Evolutionary conservation across 2,329 filamentous ascomycete genomes (phyloP).

Genomic region (Cercospora zeina): DNA sequence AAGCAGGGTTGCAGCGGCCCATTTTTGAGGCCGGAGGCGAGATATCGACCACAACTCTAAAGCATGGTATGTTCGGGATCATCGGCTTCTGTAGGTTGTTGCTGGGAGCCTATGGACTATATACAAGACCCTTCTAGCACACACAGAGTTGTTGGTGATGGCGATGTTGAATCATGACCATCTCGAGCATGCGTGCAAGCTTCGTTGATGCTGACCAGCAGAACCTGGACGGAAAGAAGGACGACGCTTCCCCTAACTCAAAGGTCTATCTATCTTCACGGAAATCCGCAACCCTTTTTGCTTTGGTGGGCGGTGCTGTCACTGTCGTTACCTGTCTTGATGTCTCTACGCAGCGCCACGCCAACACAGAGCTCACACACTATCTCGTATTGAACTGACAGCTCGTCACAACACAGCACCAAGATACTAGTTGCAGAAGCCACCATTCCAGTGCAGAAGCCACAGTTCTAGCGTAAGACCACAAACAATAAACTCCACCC

Average conservation of each 20-base stretch:
- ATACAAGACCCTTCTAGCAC: background rate
- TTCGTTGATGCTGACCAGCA: background rate
- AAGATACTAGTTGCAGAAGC: background rate
- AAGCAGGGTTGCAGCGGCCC: background rate
- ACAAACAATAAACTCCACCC: background rate
- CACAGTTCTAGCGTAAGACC: too few species aligned
- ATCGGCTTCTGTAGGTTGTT: background rate
- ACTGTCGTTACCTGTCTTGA: background rate
- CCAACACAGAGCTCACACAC: constrained; percentile 1
- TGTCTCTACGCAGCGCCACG: background rate
- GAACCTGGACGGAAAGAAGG: background rate
- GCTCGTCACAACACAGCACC: background rate
- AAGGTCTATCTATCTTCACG: background rate
- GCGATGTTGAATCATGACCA: background rate
- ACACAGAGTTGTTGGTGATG: background rate
- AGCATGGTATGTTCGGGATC: background rate
- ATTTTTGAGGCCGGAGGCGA: background rate
- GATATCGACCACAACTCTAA: background rate
- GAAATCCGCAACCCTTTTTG: too few species aligned
- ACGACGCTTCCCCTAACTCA: background rate
- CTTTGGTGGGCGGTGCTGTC: background rate
- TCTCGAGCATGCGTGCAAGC: background rate
- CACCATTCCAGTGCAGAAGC: background rate
- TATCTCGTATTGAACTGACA: background rate
- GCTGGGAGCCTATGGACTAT: background rate